Evolutionary conservation across 1,139 yeast genomes (phyloP).

Genomic region (Diutina sp.): DNA sequence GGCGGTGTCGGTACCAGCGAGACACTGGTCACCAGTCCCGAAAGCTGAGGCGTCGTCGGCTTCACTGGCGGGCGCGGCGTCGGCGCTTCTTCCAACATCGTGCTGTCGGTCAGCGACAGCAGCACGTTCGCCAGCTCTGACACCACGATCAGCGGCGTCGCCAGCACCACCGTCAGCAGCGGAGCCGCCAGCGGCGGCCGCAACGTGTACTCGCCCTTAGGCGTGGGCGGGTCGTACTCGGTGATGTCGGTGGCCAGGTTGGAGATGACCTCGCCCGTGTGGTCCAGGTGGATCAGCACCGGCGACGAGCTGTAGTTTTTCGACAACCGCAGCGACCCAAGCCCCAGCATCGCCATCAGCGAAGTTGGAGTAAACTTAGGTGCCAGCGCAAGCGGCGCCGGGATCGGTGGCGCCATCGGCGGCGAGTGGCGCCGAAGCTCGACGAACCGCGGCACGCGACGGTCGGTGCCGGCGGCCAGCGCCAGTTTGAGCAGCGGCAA

Average conservation of each 20-base stretch:
- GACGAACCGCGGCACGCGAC: slow-evolving; percentile 1
- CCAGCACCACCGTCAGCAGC: neutral
- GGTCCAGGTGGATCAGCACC: slow-evolving; percentile 2
- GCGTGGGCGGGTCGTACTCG: slow-evolving; percentile 1
- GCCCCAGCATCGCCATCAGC: neutral
- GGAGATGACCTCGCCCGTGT: slow-evolving; percentile 1
- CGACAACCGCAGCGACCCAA: neutral
- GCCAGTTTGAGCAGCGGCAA: slow-evolving; percentile 1
- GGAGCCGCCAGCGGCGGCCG: neutral
- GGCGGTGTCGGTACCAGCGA: neutral
- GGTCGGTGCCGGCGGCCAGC: neutral
- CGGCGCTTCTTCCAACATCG: neutral
- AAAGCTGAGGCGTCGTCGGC: neutral
- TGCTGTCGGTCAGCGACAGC: slow-evolving; percentile 1
- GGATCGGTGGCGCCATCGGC: neutral
- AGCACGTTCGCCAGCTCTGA: neutral
- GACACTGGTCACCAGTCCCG: neutral
- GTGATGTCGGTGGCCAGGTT: slow-evolving; percentile 3
- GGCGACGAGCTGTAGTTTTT: neutral
- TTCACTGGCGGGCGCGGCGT: neutral
- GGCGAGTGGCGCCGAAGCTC: neutral
- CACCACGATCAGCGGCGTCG: neutral
- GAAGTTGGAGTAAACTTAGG: neutral
- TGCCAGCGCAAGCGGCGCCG: neutral
- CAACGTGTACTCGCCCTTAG: neutral